Evolutionary conservation across 495 filamentous ascomycete species (phyloP).

Genomic region (Geopyxis carbonaria): DNA sequence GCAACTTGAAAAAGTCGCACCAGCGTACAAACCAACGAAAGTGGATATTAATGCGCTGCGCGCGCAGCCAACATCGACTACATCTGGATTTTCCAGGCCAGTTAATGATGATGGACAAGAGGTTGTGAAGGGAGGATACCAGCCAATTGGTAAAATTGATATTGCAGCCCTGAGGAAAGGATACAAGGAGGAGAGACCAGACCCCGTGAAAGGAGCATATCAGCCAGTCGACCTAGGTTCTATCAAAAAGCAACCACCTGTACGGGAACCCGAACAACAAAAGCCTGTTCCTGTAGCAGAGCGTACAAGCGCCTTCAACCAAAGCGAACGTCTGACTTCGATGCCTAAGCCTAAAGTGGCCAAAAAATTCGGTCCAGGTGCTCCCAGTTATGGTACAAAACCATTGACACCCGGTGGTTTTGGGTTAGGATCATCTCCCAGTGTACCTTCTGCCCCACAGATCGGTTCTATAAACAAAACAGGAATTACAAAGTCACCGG

Average conservation of each 20-base stretch:
- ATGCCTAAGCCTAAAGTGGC: slow-evolving; percentile 88
- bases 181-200: slow-evolving; percentile 55
- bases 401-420: slow-evolving; percentile 58
- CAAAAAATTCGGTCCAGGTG: slow-evolving; percentile 58
- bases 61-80: slow-evolving; percentile 50
- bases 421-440: slow-evolving; percentile 31
- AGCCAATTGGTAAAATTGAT: slow-evolving; percentile 89
- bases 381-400: slow-evolving; percentile 71
- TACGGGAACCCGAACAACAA: slow-evolving; percentile 28
- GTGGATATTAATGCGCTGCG: slow-evolving; percentile 55
- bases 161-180: slow-evolving; percentile 78
- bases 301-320: slow-evolving; percentile 44
- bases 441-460: slow-evolving; percentile 35
- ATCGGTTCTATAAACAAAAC: slow-evolving; percentile 87
- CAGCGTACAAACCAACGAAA: slow-evolving; percentile 85
- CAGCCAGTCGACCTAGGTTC: slow-evolving; percentile 87
- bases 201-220: slow-evolving; percentile 75
- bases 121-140: slow-evolving; percentile 78
- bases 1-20: slow-evolving; percentile 78
- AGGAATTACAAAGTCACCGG: slow-evolving; percentile 76
- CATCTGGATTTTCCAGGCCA: slow-evolving; percentile 33
- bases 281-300: slow-evolving; percentile 44
- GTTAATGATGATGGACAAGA: slow-evolving; percentile 25
- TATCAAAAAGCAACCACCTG: slow-evolving; percentile 48
- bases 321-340: slow-evolving; percentile 65